A percentile compares a stretch with the other conserved stretches of the same genome.
phyloP scores from a whole-genome alignment of 1,284 basidiomycete species.

The Cryptococcus wingfieldii region DNA sequence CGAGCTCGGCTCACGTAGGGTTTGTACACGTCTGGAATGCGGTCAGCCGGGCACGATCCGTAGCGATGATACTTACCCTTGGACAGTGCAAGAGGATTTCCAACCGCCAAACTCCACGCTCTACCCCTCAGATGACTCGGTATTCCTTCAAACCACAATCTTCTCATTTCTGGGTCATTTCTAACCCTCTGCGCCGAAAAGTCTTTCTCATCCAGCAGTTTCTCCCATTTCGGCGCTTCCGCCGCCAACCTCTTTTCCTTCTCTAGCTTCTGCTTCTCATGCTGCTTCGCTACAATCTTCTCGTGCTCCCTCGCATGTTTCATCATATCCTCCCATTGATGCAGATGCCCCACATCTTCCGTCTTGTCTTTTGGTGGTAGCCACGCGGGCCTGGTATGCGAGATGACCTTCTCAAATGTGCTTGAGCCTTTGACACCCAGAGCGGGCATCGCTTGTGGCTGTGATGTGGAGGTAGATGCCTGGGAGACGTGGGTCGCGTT shows the following conservation, averaged over 20 bases:
- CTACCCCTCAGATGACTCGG: constrained; percentile 77
- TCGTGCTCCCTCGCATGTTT: constrained; percentile 38
- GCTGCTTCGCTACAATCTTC: constrained; percentile 23
- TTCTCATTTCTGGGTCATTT: constrained; percentile 55
- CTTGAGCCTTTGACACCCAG: constrained; percentile 37
- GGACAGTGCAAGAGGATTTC: constrained; percentile 80
- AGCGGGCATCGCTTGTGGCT: neutral
- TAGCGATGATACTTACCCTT: constrained; percentile 59
- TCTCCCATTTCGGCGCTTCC: constrained; percentile 41
- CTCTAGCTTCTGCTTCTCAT: constrained; percentile 26
- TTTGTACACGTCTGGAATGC: constrained; percentile 65
- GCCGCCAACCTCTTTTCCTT: constrained; percentile 35
- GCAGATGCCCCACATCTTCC: constrained; percentile 79
- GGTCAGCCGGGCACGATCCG: constrained; percentile 1
- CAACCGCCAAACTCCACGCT: constrained; percentile 84
- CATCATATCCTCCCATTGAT: constrained; percentile 93
- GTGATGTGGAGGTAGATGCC: neutral
- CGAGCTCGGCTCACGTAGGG: constrained; percentile 68
- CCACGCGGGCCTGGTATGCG: constrained; percentile 63
- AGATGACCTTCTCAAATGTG: constrained; percentile 49
- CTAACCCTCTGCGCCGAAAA: constrained; percentile 26
- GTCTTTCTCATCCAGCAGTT: constrained; percentile 25
- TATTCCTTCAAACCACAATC: constrained; percentile 88
- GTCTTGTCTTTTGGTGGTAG: constrained; percentile 75
- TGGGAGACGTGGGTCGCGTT: neutral